phyloP scores from a whole-genome alignment of 2,329 filamentous ascomycete species.

The Metarhizium anisopliae region DNA sequence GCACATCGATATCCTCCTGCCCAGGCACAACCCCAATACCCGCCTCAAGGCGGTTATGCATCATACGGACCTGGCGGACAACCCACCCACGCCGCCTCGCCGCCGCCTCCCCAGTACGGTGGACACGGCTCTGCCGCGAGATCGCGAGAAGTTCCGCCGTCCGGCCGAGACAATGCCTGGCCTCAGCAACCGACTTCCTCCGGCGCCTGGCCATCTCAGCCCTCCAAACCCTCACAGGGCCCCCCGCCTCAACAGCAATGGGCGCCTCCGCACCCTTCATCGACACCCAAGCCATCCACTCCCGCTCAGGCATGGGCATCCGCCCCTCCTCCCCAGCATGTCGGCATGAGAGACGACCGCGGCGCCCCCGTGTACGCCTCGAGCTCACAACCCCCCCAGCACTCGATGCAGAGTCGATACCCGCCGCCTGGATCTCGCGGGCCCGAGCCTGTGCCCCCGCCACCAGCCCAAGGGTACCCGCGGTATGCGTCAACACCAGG shows the following conservation, averaged over 20 bases:
- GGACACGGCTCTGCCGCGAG: conserved; percentile 35
- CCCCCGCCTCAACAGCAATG: conserved; percentile 25
- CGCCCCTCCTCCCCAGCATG: conserved; percentile 24
- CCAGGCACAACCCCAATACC: conserved; percentile 31
- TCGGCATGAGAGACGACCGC: conserved; percentile 29
- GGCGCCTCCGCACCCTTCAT: conserved; percentile 21
- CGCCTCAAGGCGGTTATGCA: conserved; percentile 35
- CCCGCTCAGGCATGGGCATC: conserved; percentile 23
- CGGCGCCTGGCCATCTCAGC: conserved; percentile 21
- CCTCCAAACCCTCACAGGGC: conserved; percentile 22
- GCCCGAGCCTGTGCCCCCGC: conserved; percentile 31
- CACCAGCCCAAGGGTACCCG: conserved; percentile 29
- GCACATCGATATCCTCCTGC: conserved; percentile 37
- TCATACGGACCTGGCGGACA: conserved; percentile 28
- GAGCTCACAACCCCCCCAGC: conserved; percentile 22
- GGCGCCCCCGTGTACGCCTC: conserved; percentile 25
- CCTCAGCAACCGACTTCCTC: conserved; percentile 12
- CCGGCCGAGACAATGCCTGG: conserved; percentile 28
- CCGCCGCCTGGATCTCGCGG: conserved; percentile 29
- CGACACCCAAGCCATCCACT: conserved; percentile 23
- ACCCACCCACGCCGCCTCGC: conserved; percentile 35
- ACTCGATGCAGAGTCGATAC: conserved; percentile 29
- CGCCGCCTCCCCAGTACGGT: conserved; percentile 44
- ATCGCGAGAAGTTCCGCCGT: conserved; percentile 31
- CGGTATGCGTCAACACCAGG: conserved; percentile 35